A percentile compares a stretch with the other conserved stretches of the same genome.
phyloP scores from a whole-genome alignment of 2,329 filamentous ascomycete species.

The Hypoxylon sp. region DNA sequence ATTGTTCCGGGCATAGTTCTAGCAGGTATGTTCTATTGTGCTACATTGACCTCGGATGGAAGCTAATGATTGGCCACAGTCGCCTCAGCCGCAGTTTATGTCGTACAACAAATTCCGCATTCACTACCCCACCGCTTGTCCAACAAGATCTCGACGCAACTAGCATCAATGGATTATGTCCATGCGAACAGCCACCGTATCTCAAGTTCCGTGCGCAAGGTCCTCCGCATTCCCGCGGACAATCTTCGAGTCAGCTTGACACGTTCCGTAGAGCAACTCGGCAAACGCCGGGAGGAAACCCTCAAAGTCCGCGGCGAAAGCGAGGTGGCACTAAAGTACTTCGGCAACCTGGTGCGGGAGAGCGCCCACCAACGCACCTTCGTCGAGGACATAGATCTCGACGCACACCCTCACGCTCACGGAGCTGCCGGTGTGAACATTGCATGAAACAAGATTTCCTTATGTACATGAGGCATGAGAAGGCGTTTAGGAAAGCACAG shows the following conservation, averaged over 20 bases:
- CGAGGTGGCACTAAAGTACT: constrained; percentile 90
- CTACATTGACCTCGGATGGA: constrained; percentile 20
- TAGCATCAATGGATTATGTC: constrained; percentile 89
- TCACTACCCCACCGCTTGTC: constrained; percentile 89
- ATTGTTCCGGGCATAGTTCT: constrained; percentile 84
- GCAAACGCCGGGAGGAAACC: constrained; percentile 83
- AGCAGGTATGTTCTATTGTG: constrained; percentile 74
- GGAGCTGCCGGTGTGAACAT: constrained; percentile 40
- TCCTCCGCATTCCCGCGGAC: constrained; percentile 88
- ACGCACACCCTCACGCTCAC: constrained; percentile 66
- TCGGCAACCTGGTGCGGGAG: constrained; percentile 83
- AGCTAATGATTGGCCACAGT: constrained; percentile 64
- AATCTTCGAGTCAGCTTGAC: constrained; percentile 88
- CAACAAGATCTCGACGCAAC: constrained; percentile 84
- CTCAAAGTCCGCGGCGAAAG: constrained; percentile 86
- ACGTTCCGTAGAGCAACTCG: constrained; percentile 87
- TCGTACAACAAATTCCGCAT: constrained; percentile 88
- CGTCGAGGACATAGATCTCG: constrained; percentile 69
- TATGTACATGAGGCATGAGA: constrained; percentile 30
- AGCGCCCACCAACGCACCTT: constrained; percentile 66
- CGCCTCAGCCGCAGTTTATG: constrained; percentile 81
- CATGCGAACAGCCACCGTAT: constrained; percentile 91
- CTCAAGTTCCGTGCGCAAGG: constrained; percentile 86
- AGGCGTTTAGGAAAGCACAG: constrained; percentile 35
- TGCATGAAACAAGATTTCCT: constrained; percentile 32